phyloP scores from a whole-genome alignment of 148 eudicot genomes.

The Oxyria digyna region DNA sequence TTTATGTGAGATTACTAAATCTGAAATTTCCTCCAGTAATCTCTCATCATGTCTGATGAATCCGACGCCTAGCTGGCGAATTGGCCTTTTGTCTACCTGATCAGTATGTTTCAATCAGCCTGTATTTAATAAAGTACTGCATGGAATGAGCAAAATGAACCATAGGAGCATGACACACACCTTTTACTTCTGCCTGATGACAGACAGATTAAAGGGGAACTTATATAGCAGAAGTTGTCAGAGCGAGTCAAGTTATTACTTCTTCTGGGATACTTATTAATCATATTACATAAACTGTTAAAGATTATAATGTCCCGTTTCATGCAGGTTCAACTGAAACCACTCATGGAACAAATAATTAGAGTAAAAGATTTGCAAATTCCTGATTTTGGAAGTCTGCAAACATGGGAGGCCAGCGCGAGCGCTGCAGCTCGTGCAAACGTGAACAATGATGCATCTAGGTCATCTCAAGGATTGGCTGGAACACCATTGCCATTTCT shows the following conservation, averaged over 20 bases:
- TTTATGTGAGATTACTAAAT: neutral
- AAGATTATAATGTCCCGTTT: neutral
- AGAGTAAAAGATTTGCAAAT: constrained; percentile 73
- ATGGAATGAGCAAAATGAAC: neutral
- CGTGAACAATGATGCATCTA: constrained; percentile 28
- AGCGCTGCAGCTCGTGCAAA: constrained; percentile 54
- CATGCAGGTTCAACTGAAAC: constrained; percentile 75
- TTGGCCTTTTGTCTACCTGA: neutral
- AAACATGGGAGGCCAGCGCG: constrained; percentile 77
- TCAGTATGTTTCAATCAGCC: neutral
- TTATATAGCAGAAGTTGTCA: neutral
- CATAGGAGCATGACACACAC: neutral
- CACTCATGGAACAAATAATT: constrained; percentile 66
- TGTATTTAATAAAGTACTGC: neutral
- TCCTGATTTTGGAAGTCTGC: constrained; percentile 83
- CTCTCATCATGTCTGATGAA: no score
- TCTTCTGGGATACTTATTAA: neutral
- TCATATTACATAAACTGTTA: neutral
- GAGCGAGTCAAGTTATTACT: neutral
- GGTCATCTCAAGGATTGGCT: constrained; percentile 35
- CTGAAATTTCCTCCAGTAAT: no score
- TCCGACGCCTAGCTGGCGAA: neutral
- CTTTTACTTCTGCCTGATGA: neutral
- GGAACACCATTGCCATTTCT: constrained; percentile 86
- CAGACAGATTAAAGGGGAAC: neutral